Evolutionary conservation across 2,329 filamentous ascomycete genomes (phyloP).

Genomic region (Colletotrichum aenigma): DNA sequence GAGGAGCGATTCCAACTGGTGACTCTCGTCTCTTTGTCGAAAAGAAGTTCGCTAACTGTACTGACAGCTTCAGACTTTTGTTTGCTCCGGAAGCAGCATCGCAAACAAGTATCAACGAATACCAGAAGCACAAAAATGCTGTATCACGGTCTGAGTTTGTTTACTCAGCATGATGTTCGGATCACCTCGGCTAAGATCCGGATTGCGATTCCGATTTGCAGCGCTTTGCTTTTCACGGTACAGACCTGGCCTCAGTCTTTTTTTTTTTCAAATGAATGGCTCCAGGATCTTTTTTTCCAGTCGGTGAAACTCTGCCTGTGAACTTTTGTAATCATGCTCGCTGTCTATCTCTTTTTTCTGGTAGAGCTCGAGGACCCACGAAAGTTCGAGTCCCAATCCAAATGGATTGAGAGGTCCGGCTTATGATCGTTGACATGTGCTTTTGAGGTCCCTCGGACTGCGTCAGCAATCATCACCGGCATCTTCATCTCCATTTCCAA

Average conservation of each 20-base stretch:
- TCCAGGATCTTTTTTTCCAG: accelerated
- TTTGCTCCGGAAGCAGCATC: not conserved
- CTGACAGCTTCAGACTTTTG: not conserved
- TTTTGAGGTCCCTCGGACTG: too few relatives aligned
- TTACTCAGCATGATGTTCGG: not conserved
- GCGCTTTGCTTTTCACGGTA: not conserved
- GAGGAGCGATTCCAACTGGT: not conserved
- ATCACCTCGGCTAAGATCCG: not conserved
- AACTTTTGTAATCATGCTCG: too few relatives aligned
- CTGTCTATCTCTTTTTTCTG: too few relatives aligned
- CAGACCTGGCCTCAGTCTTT: not conserved
- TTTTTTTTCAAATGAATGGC: not conserved
- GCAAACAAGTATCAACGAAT: not conserved
- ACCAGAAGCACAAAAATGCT: not conserved
- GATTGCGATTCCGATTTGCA: not conserved
- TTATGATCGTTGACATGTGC: too few relatives aligned
- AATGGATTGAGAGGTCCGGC: too few relatives aligned
- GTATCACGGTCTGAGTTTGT: not conserved
- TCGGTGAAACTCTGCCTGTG: too few relatives aligned
- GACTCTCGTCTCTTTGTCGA: too few relatives aligned
- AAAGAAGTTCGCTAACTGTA: too few relatives aligned
- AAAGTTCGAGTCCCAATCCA: too few relatives aligned
- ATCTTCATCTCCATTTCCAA: too few relatives aligned
- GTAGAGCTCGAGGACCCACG: too few relatives aligned
- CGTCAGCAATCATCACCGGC: too few relatives aligned